Conservation (phyloP, 805 yeast genomes). For the Candida chilensis region DNA sequence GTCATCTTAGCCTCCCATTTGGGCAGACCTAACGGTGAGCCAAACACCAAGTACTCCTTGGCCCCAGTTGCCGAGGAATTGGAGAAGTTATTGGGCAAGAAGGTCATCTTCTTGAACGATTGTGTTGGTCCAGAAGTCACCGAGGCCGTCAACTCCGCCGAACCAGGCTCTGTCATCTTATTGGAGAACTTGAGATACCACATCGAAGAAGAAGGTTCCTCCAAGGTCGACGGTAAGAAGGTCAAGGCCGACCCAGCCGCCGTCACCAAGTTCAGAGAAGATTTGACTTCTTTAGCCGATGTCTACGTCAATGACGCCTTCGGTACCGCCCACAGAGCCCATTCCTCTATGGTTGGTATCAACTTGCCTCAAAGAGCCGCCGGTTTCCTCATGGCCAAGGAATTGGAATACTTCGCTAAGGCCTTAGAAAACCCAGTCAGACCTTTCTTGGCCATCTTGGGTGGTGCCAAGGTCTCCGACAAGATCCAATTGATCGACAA, state of each 20-base stretch:
- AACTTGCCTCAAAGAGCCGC: conserved; percentile 94
- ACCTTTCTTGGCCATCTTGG: conserved; percentile 97
- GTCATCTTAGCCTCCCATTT: conserved; percentile 93
- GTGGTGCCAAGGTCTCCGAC: conserved; percentile 99
- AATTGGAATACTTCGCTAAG: conserved; percentile 93
- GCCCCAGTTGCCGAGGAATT: conserved; percentile 92
- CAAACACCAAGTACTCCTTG: conserved; percentile 75
- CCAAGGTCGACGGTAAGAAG: conserved; percentile 87
- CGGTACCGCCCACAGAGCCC: conserved; percentile 99
- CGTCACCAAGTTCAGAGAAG: conserved; percentile 81
- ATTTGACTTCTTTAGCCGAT: conserved; percentile 89
- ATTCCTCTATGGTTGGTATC: conserved; percentile 98
- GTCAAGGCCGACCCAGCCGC: conserved; percentile 83
- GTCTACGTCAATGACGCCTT: conserved; percentile 97
- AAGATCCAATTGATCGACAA: conserved; percentile 98
- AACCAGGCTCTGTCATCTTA: conserved; percentile 76
- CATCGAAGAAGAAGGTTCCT: conserved; percentile 94
- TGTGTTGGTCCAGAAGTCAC: conserved; percentile 91
- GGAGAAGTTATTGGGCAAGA: conserved; percentile 56
- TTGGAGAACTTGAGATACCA: conserved; percentile 98
- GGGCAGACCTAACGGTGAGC: conserved; percentile 99
- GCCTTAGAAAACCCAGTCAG: conserved; percentile 97
- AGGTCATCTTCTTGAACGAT: conserved; percentile 80
- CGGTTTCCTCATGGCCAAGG: conserved; percentile 98
- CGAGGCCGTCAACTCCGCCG: conserved; percentile 62